Base-by-base conservation (phyloP, 345 rosid genomes). In the Alliaria petiolata region DNA sequence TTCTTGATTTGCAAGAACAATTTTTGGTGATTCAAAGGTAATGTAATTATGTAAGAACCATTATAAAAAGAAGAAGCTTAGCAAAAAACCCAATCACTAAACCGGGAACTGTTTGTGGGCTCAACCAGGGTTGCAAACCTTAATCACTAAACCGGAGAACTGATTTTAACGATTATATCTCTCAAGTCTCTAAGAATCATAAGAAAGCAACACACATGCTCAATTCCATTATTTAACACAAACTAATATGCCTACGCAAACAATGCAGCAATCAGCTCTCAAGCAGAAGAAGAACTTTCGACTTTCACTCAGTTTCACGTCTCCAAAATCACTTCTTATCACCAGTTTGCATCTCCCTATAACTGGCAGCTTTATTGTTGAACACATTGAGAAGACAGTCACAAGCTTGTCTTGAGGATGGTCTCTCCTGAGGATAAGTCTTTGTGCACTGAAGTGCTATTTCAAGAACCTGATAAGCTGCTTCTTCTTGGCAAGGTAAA, bases 371-470 rank as follows among this genome's bases (percentile, higher is more conserved):
- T 74, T 83, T 83, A 67, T 76, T 82, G 77, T 81, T 85, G 72
- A 81, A 71, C 65, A 87, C 74, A 72, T 82, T 83, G 13, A 78
- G 75, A 57, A 95, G 90, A 7, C 53, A 82, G 53, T 87, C 87
- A 66, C 84, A 74, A 3, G 87, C 95, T 58, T 85, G 89, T 61
- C 98, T 82, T 12, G 95, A 81, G 1, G 92, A 71, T 13, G 88
- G 96, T 79, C 98, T 81, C 73, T 89, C 96, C 16, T 84, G 91
- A 8, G 96, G 93, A 28, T 70, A 55, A 20, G 86, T 83, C 58
- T 79, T 83, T 1, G 96, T 93, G 81, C 99, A 89, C 43, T 81
- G 87, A 69, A 89, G 46, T 33, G 95, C 97, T 35, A 93, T 80
- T 70, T 93, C 87, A 28, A 93, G 90, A 76, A 89, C 81, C 63